These are phyloP conservation scores for Rosa rugosa DNA, from an alignment of 306 rosid species.

Conservation along the genomic window DNA sequence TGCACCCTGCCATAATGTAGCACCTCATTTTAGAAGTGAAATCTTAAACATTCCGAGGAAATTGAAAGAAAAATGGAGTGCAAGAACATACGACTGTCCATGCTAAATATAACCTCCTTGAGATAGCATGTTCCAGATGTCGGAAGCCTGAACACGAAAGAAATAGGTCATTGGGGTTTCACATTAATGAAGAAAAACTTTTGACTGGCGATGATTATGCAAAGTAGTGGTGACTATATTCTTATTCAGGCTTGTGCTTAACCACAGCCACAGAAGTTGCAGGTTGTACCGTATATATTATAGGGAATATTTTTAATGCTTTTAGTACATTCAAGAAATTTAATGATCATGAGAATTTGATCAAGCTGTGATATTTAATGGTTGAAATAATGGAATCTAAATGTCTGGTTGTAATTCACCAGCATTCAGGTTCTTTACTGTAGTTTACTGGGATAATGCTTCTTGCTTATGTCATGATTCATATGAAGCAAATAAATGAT, in stretches of 20 bases:
- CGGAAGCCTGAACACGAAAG: no score
- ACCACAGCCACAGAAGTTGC: neutral
- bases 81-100: no score
- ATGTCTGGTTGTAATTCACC: neutral
- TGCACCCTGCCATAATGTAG: no score
- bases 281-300: neutral
- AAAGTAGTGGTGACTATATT: neutral
- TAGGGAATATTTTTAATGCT: neutral
- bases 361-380: neutral
- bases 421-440: neutral
- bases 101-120: no score
- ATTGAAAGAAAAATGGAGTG: no score
- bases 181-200: no score
- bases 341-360: neutral
- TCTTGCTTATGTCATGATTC: neutral
- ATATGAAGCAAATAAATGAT: no score
- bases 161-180: no score
- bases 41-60: no score
- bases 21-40: no score
- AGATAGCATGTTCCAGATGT: no score
- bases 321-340: neutral
- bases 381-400: neutral
- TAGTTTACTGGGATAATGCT: neutral
- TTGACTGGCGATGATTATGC: conserved; percentile 19
- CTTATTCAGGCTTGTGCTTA: neutral